Conservation (phyloP, 345 rosid genomes). For the Cardamine occulta region DNA sequence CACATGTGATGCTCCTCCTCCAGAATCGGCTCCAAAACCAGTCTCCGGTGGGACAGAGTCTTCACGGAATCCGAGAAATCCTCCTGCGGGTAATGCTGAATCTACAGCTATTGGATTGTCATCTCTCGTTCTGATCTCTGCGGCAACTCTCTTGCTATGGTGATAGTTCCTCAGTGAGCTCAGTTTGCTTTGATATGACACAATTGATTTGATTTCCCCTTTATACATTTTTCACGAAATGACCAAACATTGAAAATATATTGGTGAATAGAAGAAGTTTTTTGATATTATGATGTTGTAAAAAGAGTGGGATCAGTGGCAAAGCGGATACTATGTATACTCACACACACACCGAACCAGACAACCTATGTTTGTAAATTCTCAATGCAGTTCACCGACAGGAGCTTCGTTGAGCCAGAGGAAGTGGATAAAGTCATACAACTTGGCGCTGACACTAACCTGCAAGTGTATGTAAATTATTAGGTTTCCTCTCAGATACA, state of each 20-base stretch:
- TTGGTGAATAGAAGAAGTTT: slow-evolving; percentile 3
- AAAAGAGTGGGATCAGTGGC: slow-evolving; percentile 8
- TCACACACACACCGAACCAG: background rate
- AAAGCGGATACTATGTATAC: slow-evolving; percentile 13
- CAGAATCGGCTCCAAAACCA: slow-evolving; percentile 75
- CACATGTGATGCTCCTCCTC: slow-evolving; percentile 76
- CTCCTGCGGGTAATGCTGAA: slow-evolving; percentile 42
- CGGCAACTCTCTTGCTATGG: slow-evolving; percentile 41
- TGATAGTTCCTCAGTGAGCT: slow-evolving; percentile 20
- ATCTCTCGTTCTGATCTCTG: slow-evolving; percentile 38
- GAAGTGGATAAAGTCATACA: slow-evolving; percentile 92
- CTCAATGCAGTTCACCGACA: slow-evolving; percentile 81
- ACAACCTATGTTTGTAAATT: background rate
- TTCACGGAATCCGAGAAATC: background rate
- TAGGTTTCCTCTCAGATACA: slow-evolving; percentile 5
- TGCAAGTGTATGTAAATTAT: slow-evolving; percentile 37
- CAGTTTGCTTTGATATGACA: slow-evolving; percentile 21
- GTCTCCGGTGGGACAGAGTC: slow-evolving; percentile 43
- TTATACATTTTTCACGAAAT: slow-evolving; percentile 11
- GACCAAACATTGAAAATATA: slow-evolving; percentile 6
- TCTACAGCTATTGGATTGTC: slow-evolving; percentile 46
- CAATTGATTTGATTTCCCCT: background rate
- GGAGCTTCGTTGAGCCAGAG: slow-evolving; percentile 99
- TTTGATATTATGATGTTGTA: slow-evolving; percentile 7
- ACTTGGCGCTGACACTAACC: slow-evolving; percentile 88